Evolutionary conservation across 2,329 filamentous ascomycete genomes (phyloP), one percentile per base, ranked within the genome.

Genomic region (Fusarium penzigii): DNA sequence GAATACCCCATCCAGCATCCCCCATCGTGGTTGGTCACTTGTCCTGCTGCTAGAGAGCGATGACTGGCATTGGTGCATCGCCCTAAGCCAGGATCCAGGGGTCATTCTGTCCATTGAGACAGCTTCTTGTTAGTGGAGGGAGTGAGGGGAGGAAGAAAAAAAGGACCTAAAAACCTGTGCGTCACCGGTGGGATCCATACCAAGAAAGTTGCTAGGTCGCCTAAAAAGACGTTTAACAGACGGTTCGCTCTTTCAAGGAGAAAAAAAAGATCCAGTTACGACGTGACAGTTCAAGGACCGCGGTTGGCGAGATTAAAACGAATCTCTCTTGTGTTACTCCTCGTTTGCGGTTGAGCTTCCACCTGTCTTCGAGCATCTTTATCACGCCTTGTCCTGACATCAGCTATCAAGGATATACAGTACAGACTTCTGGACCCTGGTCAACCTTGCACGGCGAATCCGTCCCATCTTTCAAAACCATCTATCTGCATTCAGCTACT

Each of bases 121-220:
- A 25, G 20, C 20, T 25, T 25, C 20, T 25, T 25, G 20, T 25
- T 25, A 25, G 20, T 25, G 20, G 20, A 36, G 13, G 10, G 13
- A 36, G 32, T 36, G 32, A 14, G 32, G 32, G 13, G 32, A 36
- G 10, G 58, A 59, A 56, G 56, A 53, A 57, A 50, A 58, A 64
- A 59, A 57, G 53, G 53, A 53, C 55, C 57, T 55, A 58, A 58
- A 63, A 65, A 53, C 57, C 63, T 65, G 63, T 65, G 63, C 63
- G 63, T 65, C 63, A 65, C 63, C 57, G 51, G 59, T 58, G 52
- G 65, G 63, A 65, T 65, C 63, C 53, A 65, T 61, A 63, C 63
- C 55, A 65, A 53, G 52, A 65, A 25, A 25, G 20, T 25, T 25
- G 20, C 20, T 25, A 25, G 20, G 20, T 25, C 20, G 20, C 20